phyloP scores from a whole-genome alignment of 2,329 filamentous ascomycete genomes.

The Pseudocercospora fijiensis region DNA sequence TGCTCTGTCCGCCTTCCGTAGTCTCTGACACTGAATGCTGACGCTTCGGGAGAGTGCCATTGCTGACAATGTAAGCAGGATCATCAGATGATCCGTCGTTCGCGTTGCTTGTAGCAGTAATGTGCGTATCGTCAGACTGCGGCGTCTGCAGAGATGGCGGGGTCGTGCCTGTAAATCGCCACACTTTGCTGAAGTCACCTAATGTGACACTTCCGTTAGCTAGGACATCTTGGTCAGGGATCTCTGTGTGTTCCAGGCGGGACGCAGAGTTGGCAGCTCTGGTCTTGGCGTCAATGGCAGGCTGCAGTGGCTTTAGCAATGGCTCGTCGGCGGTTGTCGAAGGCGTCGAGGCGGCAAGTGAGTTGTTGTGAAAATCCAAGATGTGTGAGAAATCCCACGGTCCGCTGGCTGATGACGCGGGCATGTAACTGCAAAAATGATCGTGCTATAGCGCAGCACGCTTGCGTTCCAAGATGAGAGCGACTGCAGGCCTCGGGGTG shows the following conservation, averaged over 20 bases:
- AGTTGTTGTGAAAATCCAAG: slow-evolving; percentile 43
- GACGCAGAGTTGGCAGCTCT: slow-evolving; percentile 8
- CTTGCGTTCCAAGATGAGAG: slow-evolving; percentile 8
- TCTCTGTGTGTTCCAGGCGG: not conserved
- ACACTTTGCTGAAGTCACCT: slow-evolving; percentile 51
- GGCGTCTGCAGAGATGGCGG: not conserved
- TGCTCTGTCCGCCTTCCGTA: not conserved
- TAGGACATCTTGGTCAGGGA: not conserved
- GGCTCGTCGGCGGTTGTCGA: slow-evolving; percentile 10
- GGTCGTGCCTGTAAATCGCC: slow-evolving; percentile 44
- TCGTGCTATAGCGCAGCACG: slow-evolving; percentile 21
- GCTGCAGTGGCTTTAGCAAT: not conserved
- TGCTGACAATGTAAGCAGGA: not conserved
- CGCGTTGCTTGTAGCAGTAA: not conserved
- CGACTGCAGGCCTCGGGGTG: slow-evolving; percentile 2
- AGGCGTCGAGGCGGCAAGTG: slow-evolving; percentile 16
- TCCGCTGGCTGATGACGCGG: slow-evolving; percentile 37
- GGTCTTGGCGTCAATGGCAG: not conserved
- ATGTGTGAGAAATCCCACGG: slow-evolving; percentile 51
- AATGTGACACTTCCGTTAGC: slow-evolving; percentile 31
- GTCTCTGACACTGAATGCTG: not conserved
- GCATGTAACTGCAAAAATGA: slow-evolving; percentile 28
- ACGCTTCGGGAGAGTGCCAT: not conserved
- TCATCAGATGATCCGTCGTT: not conserved
- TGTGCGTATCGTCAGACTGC: not conserved